phyloP scores from a whole-genome alignment of 208 protist species.

The Trypanosoma caninum region DNA sequence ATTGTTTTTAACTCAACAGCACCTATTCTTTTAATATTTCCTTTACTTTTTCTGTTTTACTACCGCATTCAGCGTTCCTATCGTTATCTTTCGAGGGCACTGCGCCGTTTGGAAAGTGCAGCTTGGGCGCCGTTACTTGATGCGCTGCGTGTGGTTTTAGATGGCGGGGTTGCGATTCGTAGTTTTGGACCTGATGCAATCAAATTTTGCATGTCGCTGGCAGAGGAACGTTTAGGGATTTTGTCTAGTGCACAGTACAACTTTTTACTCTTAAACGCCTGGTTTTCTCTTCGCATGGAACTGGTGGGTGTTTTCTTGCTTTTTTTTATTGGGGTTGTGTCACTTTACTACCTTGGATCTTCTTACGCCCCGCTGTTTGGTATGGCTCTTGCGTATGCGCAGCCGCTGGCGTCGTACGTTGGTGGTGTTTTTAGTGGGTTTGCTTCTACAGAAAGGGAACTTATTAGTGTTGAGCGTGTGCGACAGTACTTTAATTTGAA shows the following conservation, averaged over 20 bases:
- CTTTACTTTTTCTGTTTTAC: constrained; percentile 46
- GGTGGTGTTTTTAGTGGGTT: constrained; percentile 29
- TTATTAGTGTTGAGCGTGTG: constrained; percentile 49
- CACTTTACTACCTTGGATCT: constrained; percentile 18
- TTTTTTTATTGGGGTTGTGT: constrained; percentile 21
- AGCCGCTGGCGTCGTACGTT: constrained; percentile 34
- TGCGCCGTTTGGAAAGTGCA: constrained; percentile 65
- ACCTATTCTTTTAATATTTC: constrained; percentile 33
- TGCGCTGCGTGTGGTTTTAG: constrained; percentile 50
- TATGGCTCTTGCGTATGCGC: constrained; percentile 38
- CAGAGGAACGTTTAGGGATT: constrained; percentile 10
- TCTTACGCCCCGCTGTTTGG: constrained; percentile 19
- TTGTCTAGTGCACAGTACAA: constrained; percentile 17
- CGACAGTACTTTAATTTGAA: constrained; percentile 32
- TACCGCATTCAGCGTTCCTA: constrained; percentile 43
- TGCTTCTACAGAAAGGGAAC: constrained; percentile 31
- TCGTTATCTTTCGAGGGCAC: constrained; percentile 34
- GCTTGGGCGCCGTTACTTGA: constrained; percentile 64
- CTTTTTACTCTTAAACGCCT: constrained; percentile 23
- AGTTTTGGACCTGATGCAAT: constrained; percentile 16
- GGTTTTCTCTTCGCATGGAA: constrained; percentile 47
- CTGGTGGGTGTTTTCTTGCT: constrained; percentile 34
- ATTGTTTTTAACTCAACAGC: constrained; percentile 26
- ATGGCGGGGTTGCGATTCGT: constrained; percentile 57
- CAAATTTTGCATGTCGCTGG: neutral